phyloP scores from a whole-genome alignment of 306 rosid genomes.

The Lablab purpureus region DNA sequence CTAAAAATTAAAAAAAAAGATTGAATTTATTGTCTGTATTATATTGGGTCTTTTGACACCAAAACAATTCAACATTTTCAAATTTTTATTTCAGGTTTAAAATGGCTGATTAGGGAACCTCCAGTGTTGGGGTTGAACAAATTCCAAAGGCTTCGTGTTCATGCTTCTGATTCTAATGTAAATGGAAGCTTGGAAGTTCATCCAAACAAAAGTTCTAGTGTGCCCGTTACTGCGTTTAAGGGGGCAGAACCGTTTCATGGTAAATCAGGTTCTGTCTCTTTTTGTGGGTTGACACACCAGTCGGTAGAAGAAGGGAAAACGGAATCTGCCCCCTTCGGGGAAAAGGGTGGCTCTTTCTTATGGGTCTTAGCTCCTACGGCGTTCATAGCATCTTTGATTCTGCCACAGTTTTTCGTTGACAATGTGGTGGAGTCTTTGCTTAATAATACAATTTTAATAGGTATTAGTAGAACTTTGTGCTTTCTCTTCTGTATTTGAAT shows the following conservation, averaged over 20 bases:
- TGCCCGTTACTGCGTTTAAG: slow-evolving; percentile 42
- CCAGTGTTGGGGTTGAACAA: slow-evolving; percentile 35
- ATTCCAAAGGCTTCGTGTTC: slow-evolving; percentile 48
- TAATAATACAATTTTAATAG: slow-evolving; percentile 67
- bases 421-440: slow-evolving; percentile 58
- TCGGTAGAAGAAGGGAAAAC: slow-evolving; percentile 73
- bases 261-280: slow-evolving; percentile 86
- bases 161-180: slow-evolving; percentile 60
- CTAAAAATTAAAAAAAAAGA: neutral
- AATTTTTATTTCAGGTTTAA: slow-evolving; percentile 52
- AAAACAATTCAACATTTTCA: neutral
- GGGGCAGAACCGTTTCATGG: slow-evolving; percentile 84
- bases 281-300: slow-evolving; percentile 77
- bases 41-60: slow-evolving; percentile 1
- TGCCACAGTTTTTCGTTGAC: slow-evolving; percentile 77
- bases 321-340: slow-evolving; percentile 77
- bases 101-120: slow-evolving; percentile 46
- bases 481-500: slow-evolving; percentile 17
- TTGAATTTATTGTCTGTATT: slow-evolving; percentile 7
- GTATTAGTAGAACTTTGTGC: slow-evolving; percentile 57
- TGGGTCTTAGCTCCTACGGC: slow-evolving; percentile 82
- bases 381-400: slow-evolving; percentile 70
- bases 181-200: slow-evolving; percentile 58
- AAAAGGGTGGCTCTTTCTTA: slow-evolving; percentile 67
- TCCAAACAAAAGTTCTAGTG: slow-evolving; percentile 44